Evolutionary conservation across 108 stramenopile genomes (phyloP), one percentile per base, ranked within the genome.

Genomic region (Skeletonema menzelii): DNA sequence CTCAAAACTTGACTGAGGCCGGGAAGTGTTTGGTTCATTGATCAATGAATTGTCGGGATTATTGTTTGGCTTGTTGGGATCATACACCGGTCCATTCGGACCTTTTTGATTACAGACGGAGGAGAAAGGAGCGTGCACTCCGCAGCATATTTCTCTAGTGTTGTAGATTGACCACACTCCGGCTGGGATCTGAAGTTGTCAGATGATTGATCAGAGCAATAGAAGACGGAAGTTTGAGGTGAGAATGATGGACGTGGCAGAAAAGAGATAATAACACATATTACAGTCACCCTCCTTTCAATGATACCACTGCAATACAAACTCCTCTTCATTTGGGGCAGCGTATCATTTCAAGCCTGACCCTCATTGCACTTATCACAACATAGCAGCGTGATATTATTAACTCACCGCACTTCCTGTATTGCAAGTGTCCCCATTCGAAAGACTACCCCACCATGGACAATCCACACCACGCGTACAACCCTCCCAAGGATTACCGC

Each of bases 401-500:
- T 32, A 32, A 7, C 31, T 32, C 7, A 32, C 31, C 31, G 5
- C 6, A 32, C 31, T 32, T 32, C 31, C 31, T 7, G 31, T 32
- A 32, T 32, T 32, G 7, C 78, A 79, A 22, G 17, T 61, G 27
- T 72, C 71, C 15, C 22, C 61, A 26, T 31, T 63, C 40, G 63
- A 34, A 12, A 5, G 31, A 68, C 68, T 72, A 7, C 14, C 17
- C 71, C 71, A 79, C 78, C 78, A 79, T 0, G 78, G 78, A 69
- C 78, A 79, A 58, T 79, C 22, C 30, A 67, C 62, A 13, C 71
- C 78, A 53, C 60, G 71, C 2, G 2, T 19, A 56, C 78, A 79
- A 30, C 56, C 24, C 15, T 31, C 28, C 75, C 75, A 76, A 0
- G 75, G 75, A 57, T 76, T 76, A 0, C 67, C 73, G 0, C 73